phyloP scores from a whole-genome alignment of 2,329 filamentous ascomycete genomes.

The Fusarium burgessii region DNA sequence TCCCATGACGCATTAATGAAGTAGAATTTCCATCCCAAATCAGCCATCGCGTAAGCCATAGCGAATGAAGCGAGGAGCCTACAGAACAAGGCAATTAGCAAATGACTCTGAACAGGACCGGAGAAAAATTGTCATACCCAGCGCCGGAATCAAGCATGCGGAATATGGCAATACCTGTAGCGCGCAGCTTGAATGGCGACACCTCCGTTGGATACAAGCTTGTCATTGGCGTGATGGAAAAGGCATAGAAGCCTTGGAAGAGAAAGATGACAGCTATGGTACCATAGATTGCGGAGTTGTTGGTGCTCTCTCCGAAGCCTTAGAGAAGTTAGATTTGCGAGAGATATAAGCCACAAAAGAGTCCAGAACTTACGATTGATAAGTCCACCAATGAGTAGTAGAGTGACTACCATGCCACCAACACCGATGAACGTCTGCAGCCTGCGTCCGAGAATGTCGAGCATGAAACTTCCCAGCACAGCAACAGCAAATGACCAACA shows the following conservation, averaged over 20 bases:
- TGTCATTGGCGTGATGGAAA: slow-evolving; percentile 3
- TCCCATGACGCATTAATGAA: slow-evolving; percentile 1
- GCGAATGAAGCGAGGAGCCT: not conserved
- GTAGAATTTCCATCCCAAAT: slow-evolving; percentile 7
- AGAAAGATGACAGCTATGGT: slow-evolving; percentile 1
- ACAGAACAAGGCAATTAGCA: too few species aligned
- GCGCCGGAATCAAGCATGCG: slow-evolving; percentile 4
- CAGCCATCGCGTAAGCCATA: slow-evolving; percentile 7
- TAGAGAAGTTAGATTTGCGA: not conserved
- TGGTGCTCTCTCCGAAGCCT: slow-evolving; percentile 1
- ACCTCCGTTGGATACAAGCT: slow-evolving; percentile 3
- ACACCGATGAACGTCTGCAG: not conserved
- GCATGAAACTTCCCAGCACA: not conserved
- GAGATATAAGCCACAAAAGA: too few species aligned
- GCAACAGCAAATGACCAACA: slow-evolving; percentile 4
- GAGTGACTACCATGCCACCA: not conserved
- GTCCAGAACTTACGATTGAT: not conserved
- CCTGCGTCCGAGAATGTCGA: not conserved
- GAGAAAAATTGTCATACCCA: not conserved
- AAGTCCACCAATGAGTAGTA: not conserved
- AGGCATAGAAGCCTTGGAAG: slow-evolving; percentile 1
- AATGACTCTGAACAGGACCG: too few species aligned
- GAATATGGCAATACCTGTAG: slow-evolving; percentile 3
- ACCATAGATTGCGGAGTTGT: not conserved
- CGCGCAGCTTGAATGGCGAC: not conserved